Percentiles rank a stretch among this genome's conserved stretches.
phyloP scores from a whole-genome alignment of 164 flowering plant genomes.

The Hamamelis virginiana region DNA sequence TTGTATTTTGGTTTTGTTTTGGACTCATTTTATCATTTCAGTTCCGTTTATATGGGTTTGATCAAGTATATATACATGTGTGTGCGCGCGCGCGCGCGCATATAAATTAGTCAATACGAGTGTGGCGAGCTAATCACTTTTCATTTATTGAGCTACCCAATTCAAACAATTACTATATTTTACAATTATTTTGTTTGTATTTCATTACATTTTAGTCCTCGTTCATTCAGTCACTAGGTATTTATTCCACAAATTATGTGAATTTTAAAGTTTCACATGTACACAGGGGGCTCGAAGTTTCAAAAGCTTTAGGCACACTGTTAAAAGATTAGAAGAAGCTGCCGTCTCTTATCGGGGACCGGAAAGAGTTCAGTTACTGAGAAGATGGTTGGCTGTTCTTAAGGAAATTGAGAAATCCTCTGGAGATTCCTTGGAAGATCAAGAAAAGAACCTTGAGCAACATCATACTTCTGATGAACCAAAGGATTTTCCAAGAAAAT shows the following conservation, averaged over 20 bases:
- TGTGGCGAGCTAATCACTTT: no score
- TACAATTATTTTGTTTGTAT: no score
- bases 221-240: not conserved
- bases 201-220: no score
- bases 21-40: no score
- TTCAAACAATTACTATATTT: no score
- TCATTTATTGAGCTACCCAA: no score
- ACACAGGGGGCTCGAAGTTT: conserved; percentile 55
- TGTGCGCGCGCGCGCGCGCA: no score
- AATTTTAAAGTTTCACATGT: conserved; percentile 4
- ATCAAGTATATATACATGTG: no score
- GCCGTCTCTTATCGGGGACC: conserved; percentile 76
- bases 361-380: conserved; percentile 72
- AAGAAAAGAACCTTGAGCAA: conserved; percentile 33
- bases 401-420: conserved; percentile 57
- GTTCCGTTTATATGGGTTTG: no score
- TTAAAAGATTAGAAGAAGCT: conserved; percentile 83
- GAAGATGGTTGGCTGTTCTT: conserved; percentile 75
- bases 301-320: conserved; percentile 60
- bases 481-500: conserved; percentile 44
- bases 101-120: no score
- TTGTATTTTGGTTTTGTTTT: no score
- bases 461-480: conserved; percentile 43
- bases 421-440: conserved; percentile 31
- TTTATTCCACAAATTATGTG: not conserved